A percentile compares a stretch with the other conserved stretches of the same genome.
Conservation (phyloP, 305 asterid genomes). For the Salvia sclarea region DNA sequence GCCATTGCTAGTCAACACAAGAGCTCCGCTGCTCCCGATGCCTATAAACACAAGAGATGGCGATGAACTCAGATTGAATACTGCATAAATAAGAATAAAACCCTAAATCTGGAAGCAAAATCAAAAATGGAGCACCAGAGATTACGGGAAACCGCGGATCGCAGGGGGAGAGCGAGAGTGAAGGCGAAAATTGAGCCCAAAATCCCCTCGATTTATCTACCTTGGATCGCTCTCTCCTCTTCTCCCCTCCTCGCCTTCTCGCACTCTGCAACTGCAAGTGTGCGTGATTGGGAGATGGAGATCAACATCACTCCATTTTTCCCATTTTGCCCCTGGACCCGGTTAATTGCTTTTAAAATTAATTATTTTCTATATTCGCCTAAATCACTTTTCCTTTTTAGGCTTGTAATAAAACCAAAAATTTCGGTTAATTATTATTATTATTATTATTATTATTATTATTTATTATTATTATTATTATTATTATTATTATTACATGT, state of each 20-base stretch:
- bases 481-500: too few relatives aligned
- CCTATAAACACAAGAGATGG: neutral
- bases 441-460: too few relatives aligned
- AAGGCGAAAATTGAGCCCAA: constrained; percentile 28
- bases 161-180: constrained; percentile 16
- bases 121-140: constrained; percentile 1
- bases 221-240: constrained; percentile 15
- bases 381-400: neutral
- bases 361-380: neutral
- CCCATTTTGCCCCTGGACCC: constrained; percentile 32
- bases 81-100: neutral
- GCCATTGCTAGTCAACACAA: constrained; percentile 36
- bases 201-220: constrained; percentile 16
- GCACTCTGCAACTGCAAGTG: neutral
- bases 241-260: neutral
- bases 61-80: neutral
- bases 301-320: constrained; percentile 6
- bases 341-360: neutral
- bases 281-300: neutral
- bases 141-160: constrained; percentile 22
- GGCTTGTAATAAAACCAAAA: too few relatives aligned
- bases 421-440: too few relatives aligned
- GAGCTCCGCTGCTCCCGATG: constrained; percentile 2
- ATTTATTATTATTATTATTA: too few relatives aligned
- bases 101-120: neutral